These are phyloP conservation scores for Cystobasidiaceae sp. DNA, from an alignment of 1,284 basidiomycete species.

Conservation along the genomic window DNA sequence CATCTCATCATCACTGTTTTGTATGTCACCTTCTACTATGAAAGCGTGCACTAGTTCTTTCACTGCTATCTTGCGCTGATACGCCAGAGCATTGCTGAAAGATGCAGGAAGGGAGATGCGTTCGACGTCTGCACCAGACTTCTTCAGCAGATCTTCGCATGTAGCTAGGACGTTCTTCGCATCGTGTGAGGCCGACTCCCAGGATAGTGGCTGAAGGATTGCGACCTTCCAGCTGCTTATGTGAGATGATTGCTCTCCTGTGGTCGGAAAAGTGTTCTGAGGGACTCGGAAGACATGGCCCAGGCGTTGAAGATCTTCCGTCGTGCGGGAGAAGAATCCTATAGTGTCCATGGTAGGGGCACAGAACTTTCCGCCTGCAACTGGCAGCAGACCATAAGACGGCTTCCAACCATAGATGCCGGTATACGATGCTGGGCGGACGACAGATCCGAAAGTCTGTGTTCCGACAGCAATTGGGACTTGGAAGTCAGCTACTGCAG, in stretches of 20 bases:
- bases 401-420: slow-evolving; percentile 89
- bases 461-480: slow-evolving; percentile 43
- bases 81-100: slow-evolving; percentile 4
- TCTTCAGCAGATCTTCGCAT: not conserved
- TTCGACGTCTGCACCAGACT: not conserved
- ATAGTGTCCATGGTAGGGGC: slow-evolving; percentile 42
- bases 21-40: not conserved
- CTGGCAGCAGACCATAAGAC: slow-evolving; percentile 82
- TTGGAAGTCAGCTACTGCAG: slow-evolving; percentile 42
- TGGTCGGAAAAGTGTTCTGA: too few relatives aligned
- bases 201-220: not conserved
- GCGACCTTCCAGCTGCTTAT: slow-evolving; percentile 5
- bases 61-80: slow-evolving; percentile 3
- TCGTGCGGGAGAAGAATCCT: slow-evolving; percentile 38
- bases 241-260: not conserved
- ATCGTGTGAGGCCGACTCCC: slow-evolving; percentile 12
- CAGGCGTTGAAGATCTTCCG: slow-evolving; percentile 39
- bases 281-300: slow-evolving; percentile 35
- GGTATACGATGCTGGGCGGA: slow-evolving; percentile 89
- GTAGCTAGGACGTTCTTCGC: not conserved
- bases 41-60: slow-evolving; percentile 13
- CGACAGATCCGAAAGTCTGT: slow-evolving; percentile 89
- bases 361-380: slow-evolving; percentile 59
- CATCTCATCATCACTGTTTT: slow-evolving; percentile 4
- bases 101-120: slow-evolving; percentile 2